phyloP scores from a whole-genome alignment of 2,329 filamentous ascomycete species.

The Curvularia hawaiiensis region DNA sequence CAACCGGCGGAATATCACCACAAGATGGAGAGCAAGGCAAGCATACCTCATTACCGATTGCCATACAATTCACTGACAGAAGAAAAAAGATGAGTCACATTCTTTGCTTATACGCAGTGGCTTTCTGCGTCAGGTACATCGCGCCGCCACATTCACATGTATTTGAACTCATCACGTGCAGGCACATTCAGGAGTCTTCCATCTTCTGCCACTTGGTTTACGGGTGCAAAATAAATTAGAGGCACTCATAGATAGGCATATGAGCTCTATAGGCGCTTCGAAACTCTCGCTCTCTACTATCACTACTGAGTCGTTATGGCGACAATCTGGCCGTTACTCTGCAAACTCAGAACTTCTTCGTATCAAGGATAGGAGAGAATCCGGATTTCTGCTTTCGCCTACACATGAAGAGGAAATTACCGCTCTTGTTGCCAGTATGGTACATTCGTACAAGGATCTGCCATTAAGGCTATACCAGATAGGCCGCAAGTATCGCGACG shows the following conservation, averaged over 20 bases:
- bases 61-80: conserved; percentile 5
- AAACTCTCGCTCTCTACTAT: conserved; percentile 83
- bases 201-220: conserved; percentile 84
- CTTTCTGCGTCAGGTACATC: conserved; percentile 51
- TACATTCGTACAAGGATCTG: conserved; percentile 83
- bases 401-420: conserved; percentile 99
- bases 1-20: conserved; percentile 70
- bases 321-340: conserved; percentile 79
- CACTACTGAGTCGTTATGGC: conserved; percentile 84
- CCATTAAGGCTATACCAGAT: conserved; percentile 91
- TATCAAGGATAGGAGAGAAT: conserved; percentile 77
- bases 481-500: conserved; percentile 92
- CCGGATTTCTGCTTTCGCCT: conserved; percentile 78
- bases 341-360: conserved; percentile 82
- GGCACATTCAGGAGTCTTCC: conserved; percentile 89
- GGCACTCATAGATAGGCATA: conserved; percentile 83
- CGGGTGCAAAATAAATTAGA: conserved; percentile 91
- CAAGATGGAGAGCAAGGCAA: conserved; percentile 55
- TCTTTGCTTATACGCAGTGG: conserved; percentile 53
- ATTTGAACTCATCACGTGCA: conserved; percentile 47
- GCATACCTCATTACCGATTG: not conserved
- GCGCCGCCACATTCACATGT: too few relatives aligned
- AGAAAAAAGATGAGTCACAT: conserved; percentile 46
- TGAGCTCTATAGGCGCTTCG: conserved; percentile 80
- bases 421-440: conserved; percentile 70